phyloP scores from a whole-genome alignment of 805 yeast genomes.

The Sungouiella thailandica region DNA sequence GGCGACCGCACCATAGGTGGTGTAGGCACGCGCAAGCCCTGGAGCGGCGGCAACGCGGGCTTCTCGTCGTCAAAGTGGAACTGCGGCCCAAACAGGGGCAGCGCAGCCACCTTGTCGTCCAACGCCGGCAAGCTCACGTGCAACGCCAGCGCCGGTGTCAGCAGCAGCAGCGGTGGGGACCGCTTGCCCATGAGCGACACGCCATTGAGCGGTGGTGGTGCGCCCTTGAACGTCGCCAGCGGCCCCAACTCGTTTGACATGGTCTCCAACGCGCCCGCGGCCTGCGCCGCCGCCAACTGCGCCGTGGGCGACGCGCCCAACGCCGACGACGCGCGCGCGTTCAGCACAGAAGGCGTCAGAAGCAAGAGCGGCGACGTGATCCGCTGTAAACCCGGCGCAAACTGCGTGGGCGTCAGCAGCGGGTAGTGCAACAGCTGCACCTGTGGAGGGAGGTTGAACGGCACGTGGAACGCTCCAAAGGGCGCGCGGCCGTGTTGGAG shows the following conservation, averaged over 20 bases:
- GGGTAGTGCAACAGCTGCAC: slow-evolving; percentile 63
- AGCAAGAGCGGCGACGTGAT: slow-evolving; percentile 63
- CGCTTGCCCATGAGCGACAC: slow-evolving; percentile 30
- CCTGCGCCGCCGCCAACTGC: slow-evolving; percentile 25
- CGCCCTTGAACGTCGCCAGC: slow-evolving; percentile 34
- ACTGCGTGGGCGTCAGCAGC: slow-evolving; percentile 64
- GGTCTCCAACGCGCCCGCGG: slow-evolving; percentile 42
- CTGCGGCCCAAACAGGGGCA: slow-evolving; percentile 47
- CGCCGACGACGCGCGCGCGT: slow-evolving; percentile 23
- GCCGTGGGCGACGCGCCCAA: slow-evolving; percentile 9
- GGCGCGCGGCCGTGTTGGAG: slow-evolving; percentile 11
- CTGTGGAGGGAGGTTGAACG: slow-evolving; percentile 19
- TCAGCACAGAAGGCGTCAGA: slow-evolving; percentile 45
- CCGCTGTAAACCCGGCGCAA: slow-evolving; percentile 58
- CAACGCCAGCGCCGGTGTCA: slow-evolving; percentile 15
- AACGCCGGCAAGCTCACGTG: too few relatives aligned
- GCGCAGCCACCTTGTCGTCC: slow-evolving; percentile 19
- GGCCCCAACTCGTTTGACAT: slow-evolving; percentile 43
- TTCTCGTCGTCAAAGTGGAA: slow-evolving; percentile 20
- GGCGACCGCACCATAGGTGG: too few relatives aligned
- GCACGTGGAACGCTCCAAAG: slow-evolving; percentile 11
- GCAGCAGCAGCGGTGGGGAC: slow-evolving; percentile 1
- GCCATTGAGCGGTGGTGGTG: slow-evolving; percentile 14
- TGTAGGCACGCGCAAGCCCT: slow-evolving; percentile 4
- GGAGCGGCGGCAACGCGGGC: slow-evolving; percentile 17